phyloP scores from a whole-genome alignment of 768 basidiomycete species.

The Leccinum boreale region DNA sequence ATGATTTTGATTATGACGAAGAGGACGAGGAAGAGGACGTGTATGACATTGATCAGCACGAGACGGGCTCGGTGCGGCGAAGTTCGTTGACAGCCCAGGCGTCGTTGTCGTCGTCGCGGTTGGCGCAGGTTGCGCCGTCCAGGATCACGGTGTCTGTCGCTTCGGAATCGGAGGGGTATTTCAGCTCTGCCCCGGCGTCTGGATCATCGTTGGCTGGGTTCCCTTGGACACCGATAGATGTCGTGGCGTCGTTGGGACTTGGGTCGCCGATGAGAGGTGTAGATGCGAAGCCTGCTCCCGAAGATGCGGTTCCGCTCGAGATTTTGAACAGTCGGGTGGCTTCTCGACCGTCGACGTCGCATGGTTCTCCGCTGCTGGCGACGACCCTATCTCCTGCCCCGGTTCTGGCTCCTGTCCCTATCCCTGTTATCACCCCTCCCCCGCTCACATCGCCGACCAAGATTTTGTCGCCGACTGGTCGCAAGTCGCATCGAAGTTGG shows the following conservation, averaged over 20 bases:
- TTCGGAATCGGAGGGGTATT: conserved; percentile 24
- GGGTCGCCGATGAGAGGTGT: conserved; percentile 32
- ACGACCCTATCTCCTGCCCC: conserved; percentile 8
- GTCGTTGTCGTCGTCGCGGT: not conserved
- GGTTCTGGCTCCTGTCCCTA: not conserved
- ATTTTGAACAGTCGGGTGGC: conserved; percentile 60
- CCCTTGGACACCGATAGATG: conserved; percentile 16
- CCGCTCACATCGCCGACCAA: conserved; percentile 31
- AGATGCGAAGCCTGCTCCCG: conserved; percentile 49
- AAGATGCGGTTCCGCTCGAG: conserved; percentile 65
- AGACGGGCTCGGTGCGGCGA: conserved; percentile 25
- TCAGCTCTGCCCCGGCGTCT: conserved; percentile 13
- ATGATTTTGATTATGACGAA: conserved; percentile 37
- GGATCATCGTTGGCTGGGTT: conserved; percentile 18
- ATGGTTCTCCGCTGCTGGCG: conserved; percentile 24
- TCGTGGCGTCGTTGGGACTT: not conserved
- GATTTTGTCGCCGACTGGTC: conserved; percentile 35
- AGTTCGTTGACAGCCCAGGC: not conserved
- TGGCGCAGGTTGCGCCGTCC: conserved; percentile 13
- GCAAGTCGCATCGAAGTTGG: conserved; percentile 66
- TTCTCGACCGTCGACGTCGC: conserved; percentile 34
- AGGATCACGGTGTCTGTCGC: conserved; percentile 19
- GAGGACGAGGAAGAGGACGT: conserved; percentile 37
- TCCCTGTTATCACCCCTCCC: not conserved
- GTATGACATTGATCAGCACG: conserved; percentile 30